Percentiles rank a stretch among this genome's conserved stretches.
Evolutionary conservation across 2,329 filamentous ascomycete species (phyloP).

Genomic region (Colletotrichum sp.): DNA sequence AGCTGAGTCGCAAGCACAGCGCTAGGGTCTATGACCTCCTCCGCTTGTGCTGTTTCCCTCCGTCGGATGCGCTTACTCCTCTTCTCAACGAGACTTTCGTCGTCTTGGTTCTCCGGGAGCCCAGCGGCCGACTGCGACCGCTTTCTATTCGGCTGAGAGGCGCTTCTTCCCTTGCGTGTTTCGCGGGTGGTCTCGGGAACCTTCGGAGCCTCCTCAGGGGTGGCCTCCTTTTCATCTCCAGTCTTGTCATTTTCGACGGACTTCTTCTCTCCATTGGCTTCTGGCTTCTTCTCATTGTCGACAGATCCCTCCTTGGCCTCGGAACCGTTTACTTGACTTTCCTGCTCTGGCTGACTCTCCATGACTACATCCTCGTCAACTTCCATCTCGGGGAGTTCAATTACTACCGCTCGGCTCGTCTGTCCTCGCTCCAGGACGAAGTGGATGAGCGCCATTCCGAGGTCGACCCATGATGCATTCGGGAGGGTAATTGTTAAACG

Average conservation of each 20-base stretch:
- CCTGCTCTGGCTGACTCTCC: slow-evolving; percentile 11
- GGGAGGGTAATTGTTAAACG: slow-evolving; percentile 34
- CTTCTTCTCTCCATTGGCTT: slow-evolving; percentile 5
- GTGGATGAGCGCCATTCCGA: slow-evolving; percentile 46
- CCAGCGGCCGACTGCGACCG: slow-evolving; percentile 68
- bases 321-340: background rate
- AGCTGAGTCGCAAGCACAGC: slow-evolving; percentile 59
- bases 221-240: background rate
- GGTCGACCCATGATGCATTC: slow-evolving; percentile 45
- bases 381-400: slow-evolving; percentile 41
- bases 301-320: slow-evolving; percentile 38
- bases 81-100: slow-evolving; percentile 64
- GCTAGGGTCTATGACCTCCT: slow-evolving; percentile 58
- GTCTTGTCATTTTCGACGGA: background rate
- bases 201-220: slow-evolving; percentile 21
- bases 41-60: slow-evolving; percentile 58
- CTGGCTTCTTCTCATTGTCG: slow-evolving; percentile 29
- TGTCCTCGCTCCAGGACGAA: slow-evolving; percentile 37
- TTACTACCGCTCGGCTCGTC: slow-evolving; percentile 35
- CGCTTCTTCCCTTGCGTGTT: slow-evolving; percentile 38
- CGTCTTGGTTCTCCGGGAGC: slow-evolving; percentile 59
- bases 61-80: slow-evolving; percentile 70
- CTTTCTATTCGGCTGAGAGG: slow-evolving; percentile 56
- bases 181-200: slow-evolving; percentile 35
- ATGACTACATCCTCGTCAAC: slow-evolving; percentile 38